Base-by-base conservation (phyloP, 2,329 filamentous ascomycete genomes). In the Colletotrichum musicola region DNA sequence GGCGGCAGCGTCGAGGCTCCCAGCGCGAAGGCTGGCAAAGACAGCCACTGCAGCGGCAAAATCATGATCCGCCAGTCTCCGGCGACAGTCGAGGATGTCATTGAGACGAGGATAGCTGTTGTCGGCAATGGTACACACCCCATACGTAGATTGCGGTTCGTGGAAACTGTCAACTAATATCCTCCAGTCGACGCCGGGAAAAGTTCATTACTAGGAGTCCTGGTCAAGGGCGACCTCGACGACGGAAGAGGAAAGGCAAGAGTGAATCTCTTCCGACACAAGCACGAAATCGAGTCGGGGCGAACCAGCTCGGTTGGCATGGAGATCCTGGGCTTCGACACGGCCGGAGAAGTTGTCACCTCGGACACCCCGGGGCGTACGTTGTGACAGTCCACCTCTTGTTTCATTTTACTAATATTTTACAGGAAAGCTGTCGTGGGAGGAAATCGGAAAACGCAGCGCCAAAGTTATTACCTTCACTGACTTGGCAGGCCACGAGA, bases 321-420 rank as follows among this genome's bases (percentile, higher is more conserved):
- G 95, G 96, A 99, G 80, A 98, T 98, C 70, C 94, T 98, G 92
- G 96, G 96, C 2, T 99, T 98, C 74, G 94, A 98, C 79, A 94
- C 92, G 58, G 87, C 88, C 63, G 95, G 96, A 30, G 89, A 95
- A 27, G 92, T 97, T 30, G 88, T 98, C 16, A 89, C 90, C 16
- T 95, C 93, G 46, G 92, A 92, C 67, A 92, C 91, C 0, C 93
- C 95, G 2, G 95, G 94, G 1, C 89, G 96, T 78, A 93, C 92
- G 81, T 79, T 18, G 27, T 7, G 10, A 10, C 16, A 14, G 14
- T 13, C 9, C 25, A 6, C n/a, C 12, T 16, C 13, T 9, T n/a
- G 9, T 6, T 3, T 14, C 4, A 16, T 2, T 35, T 7, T 1
- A 13, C 30, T 22, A 13, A 46, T 64, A 27, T n/a, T 25, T 76